Percentiles rank a stretch among this genome's conserved stretches.
Evolutionary conservation across 805 yeast genomes (phyloP).

Genomic region (Teunomyces pallodes): DNA sequence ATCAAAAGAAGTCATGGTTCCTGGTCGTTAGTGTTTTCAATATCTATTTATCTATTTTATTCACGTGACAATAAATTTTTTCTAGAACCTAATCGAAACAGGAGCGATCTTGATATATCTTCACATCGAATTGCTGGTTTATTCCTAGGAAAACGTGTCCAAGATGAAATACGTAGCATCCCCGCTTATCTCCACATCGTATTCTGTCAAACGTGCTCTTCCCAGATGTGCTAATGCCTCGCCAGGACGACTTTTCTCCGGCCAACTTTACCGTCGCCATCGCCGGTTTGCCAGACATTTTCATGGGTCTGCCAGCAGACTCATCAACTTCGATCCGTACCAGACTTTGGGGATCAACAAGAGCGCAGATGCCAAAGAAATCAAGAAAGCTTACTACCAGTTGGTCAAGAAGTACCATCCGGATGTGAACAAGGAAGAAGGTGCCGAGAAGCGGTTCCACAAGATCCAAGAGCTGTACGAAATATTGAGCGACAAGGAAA

Average conservation of each 20-base stretch:
- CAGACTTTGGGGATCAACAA: slow-evolving; percentile 73
- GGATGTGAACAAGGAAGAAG: slow-evolving; percentile 89
- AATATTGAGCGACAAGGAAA: slow-evolving; percentile 77
- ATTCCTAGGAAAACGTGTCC: not conserved
- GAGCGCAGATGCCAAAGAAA: slow-evolving; percentile 72
- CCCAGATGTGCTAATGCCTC: not conserved
- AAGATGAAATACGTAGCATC: slow-evolving; percentile 2
- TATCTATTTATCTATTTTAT: no score
- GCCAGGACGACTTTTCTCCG: not conserved
- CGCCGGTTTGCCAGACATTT: slow-evolving; percentile 24
- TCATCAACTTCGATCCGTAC: slow-evolving; percentile 70
- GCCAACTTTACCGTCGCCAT: not conserved
- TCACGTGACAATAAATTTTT: slow-evolving; percentile 2
- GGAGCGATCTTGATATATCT: not conserved
- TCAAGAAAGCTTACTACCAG: slow-evolving; percentile 91
- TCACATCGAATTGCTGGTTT: not conserved
- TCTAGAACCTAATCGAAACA: slow-evolving; percentile 1
- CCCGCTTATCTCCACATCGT: not conserved
- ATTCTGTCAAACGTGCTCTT: not conserved
- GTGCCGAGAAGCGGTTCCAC: slow-evolving; percentile 86
- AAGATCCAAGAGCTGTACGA: slow-evolving; percentile 94
- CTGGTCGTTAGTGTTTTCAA: no score
- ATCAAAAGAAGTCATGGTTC: no score
- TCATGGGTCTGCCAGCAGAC: slow-evolving; percentile 37
- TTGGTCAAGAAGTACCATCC: slow-evolving; percentile 95